Evolutionary conservation across 768 basidiomycete genomes (phyloP), one percentile per base, ranked within the genome.

Genomic region (Hebeloma cylindrosporum): DNA sequence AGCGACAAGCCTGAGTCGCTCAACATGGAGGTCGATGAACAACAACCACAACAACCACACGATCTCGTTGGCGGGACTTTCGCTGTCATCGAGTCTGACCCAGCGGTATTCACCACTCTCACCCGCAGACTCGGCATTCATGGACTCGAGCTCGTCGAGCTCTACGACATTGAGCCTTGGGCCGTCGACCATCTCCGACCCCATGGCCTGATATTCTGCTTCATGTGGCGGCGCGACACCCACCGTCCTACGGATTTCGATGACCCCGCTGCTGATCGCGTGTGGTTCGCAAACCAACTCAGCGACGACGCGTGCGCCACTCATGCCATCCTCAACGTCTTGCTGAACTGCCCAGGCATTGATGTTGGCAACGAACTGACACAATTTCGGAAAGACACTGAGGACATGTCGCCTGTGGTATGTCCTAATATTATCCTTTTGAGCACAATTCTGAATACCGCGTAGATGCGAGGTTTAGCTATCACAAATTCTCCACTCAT

Each of bases 221-320:
- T 80, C 58, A 61, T 77, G 45, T 82, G 79, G 76, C 63, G 60
- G 13, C 75, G 75, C 49, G 78, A 79, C 52, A 38, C 62, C 4
- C 72, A 75, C 55, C 64, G 71, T 22, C 60, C 72, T 4, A 58
- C 65, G 2, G 75, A 74, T 53, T 75, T 78, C 50, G 64, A 73
- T 21, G 77, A 81, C 56, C 73, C 79, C 2, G 73, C 76, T 7
- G 74, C 80, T 2, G 74, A 77, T 46, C 67, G 62, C 20, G 73
- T 84, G 7, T 85, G 82, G 82, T 85, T 82, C 51, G 81, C 82
- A 7, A 80, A 83, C 60, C 82, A 85, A 59, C 70, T 85, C 18
- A 79, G 74, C 60, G 74, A 79, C 52, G 80, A 84, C 53, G 79
- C 82, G 3, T 84, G 82, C 56, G 80, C 80, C 6, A 79, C 80